These are phyloP conservation scores for Priceomyces melissophilus DNA, from an alignment of 805 yeast genomes.

Conservation along the genomic window DNA sequence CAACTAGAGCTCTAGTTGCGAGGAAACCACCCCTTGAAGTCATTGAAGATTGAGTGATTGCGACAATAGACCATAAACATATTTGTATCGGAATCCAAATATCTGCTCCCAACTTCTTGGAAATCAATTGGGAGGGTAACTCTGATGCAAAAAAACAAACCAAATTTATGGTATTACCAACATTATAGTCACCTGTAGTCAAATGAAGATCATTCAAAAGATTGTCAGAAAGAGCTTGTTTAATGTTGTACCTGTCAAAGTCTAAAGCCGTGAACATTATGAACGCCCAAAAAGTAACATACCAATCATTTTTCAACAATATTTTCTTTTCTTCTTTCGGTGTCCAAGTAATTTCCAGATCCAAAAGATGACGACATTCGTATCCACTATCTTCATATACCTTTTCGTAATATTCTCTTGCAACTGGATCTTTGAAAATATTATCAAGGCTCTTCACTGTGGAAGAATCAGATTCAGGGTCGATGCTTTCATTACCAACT, in stretches of 20 bases:
- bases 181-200: conserved; percentile 56
- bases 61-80: conserved; percentile 53
- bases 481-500: conserved; percentile 1
- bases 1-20: conserved; percentile 50
- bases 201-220: conserved; percentile 49
- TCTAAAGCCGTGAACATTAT: conserved; percentile 58
- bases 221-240: conserved; percentile 58
- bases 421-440: conserved; percentile 42
- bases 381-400: conserved; percentile 48
- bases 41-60: conserved; percentile 49
- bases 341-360: conserved; percentile 58
- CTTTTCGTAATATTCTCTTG: conserved; percentile 42
- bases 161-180: conserved; percentile 53
- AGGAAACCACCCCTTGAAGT: conserved; percentile 40
- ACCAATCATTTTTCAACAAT: conserved; percentile 50
- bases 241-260: conserved; percentile 55
- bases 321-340: conserved; percentile 47
- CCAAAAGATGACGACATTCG: conserved; percentile 54
- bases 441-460: conserved; percentile 8
- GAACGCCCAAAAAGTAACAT: conserved; percentile 56
- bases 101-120: conserved; percentile 64
- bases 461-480: conserved; percentile 6
- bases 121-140: conserved; percentile 61
- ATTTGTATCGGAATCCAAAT: conserved; percentile 60
- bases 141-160: conserved; percentile 55